These are phyloP conservation scores for Ambrosia artemisiifolia DNA, from an alignment of 129 eudicot genomes.

Conservation along the genomic window DNA sequence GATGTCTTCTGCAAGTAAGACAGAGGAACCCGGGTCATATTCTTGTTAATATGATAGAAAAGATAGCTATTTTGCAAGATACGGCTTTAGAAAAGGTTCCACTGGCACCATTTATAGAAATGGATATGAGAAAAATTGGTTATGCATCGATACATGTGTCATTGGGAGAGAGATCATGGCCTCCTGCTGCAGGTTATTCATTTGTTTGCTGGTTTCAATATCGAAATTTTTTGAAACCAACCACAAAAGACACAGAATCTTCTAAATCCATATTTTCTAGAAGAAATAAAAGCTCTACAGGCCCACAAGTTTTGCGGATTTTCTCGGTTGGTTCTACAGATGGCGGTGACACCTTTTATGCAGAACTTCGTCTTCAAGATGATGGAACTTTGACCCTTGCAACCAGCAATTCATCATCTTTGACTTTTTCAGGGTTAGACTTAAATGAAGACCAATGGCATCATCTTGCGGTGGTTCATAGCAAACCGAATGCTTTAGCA, in stretches of 20 bases:
- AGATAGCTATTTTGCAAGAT: constrained; percentile 70
- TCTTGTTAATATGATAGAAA: constrained; percentile 92
- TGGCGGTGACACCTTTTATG: constrained; percentile 60
- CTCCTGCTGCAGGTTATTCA: constrained; percentile 98
- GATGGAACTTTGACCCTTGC: constrained; percentile 87
- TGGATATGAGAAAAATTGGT: constrained; percentile 94
- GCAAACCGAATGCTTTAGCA: constrained; percentile 98
- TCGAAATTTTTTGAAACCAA: constrained; percentile 60
- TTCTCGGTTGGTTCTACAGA: constrained; percentile 89
- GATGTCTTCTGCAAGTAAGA: constrained; percentile 79
- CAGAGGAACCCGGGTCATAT: constrained; percentile 59
- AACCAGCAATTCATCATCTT: constrained; percentile 88
- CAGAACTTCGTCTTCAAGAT: constrained; percentile 85
- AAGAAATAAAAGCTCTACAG: constrained; percentile 31
- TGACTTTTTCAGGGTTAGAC: constrained; percentile 81
- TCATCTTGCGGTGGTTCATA: constrained; percentile 94
- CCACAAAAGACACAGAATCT: constrained; percentile 49
- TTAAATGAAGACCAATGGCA: constrained; percentile 94
- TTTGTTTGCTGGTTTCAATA: constrained; percentile 96
- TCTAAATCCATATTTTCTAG: constrained; percentile 46
- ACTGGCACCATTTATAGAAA: constrained; percentile 88
- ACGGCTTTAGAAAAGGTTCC: constrained; percentile 62
- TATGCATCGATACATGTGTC: constrained; percentile 92
- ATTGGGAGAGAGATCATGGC: constrained; percentile 98
- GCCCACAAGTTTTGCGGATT: constrained; percentile 53